phyloP scores from a whole-genome alignment of 176 grass and related monocot genomes.

The Areca catechu region DNA sequence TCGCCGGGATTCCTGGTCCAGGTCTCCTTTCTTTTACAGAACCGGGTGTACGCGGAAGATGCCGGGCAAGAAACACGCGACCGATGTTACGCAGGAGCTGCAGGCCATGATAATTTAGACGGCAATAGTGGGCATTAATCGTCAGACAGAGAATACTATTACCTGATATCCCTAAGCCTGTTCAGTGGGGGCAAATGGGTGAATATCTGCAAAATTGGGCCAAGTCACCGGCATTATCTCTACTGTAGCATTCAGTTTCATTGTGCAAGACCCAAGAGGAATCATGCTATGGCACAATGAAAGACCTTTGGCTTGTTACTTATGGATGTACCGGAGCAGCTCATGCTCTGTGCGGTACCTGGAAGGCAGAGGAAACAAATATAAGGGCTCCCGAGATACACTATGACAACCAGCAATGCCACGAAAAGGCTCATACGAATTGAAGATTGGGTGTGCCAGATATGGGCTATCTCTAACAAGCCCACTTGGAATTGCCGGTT shows the following conservation, averaged over 20 bases:
- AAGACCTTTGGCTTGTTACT: slow-evolving; percentile 84
- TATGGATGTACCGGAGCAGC: slow-evolving; percentile 89
- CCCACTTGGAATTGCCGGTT: slow-evolving; percentile 51
- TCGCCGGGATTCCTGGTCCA: too few relatives aligned
- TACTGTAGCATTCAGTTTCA: slow-evolving; percentile 95
- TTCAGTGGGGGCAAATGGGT: slow-evolving; percentile 81
- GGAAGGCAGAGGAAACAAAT: slow-evolving; percentile 25
- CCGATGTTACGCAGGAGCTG: too few relatives aligned
- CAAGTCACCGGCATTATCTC: slow-evolving; percentile 99
- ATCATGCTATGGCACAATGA: slow-evolving; percentile 99
- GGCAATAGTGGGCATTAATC: too few relatives aligned
- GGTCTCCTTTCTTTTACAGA: too few relatives aligned
- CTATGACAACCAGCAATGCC: not conserved
- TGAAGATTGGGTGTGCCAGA: slow-evolving; percentile 55
- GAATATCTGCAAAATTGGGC: slow-evolving; percentile 78
- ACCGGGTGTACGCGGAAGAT: too few relatives aligned
- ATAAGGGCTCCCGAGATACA: slow-evolving; percentile 7
- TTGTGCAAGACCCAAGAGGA: slow-evolving; percentile 96
- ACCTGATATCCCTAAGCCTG: slow-evolving; percentile 90
- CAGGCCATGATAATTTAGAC: too few relatives aligned
- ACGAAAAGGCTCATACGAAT: not conserved
- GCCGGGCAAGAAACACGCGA: too few relatives aligned
- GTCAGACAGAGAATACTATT: not conserved
- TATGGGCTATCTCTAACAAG: slow-evolving; percentile 78
- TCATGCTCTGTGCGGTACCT: slow-evolving; percentile 99